Conservation (phyloP, 2,329 filamentous ascomycete species). For the Drechslerella stenobrocha region DNA sequence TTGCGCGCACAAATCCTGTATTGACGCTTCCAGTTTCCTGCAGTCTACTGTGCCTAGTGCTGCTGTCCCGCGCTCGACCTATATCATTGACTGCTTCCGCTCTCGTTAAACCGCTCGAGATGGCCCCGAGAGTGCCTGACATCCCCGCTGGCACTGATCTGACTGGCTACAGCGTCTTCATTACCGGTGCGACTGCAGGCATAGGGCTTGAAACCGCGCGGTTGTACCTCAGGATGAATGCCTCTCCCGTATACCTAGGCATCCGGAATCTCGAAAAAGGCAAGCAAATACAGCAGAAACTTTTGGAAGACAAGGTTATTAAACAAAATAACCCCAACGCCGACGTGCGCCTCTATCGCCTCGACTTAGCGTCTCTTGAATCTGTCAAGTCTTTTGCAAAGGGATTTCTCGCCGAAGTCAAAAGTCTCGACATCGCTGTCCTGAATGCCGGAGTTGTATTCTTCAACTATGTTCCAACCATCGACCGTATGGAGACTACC, state of each 20-base stretch:
- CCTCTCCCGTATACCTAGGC: constrained; percentile 51
- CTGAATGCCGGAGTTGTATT: constrained; percentile 51
- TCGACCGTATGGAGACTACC: constrained; percentile 60
- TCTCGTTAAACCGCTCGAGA: background rate
- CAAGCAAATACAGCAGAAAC: constrained; percentile 20
- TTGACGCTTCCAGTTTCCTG: no score
- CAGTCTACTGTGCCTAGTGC: no score
- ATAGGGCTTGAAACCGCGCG: constrained; percentile 52
- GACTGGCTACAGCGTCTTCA: constrained; percentile 51
- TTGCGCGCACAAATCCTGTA: no score
- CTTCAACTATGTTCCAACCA: constrained; percentile 28
- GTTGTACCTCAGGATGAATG: constrained; percentile 50
- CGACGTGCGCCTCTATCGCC: constrained; percentile 47
- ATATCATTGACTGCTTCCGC: background rate
- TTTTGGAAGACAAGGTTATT: constrained; percentile 4
- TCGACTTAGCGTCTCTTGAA: constrained; percentile 49
- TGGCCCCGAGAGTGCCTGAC: constrained; percentile 2
- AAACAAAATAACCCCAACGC: constrained; percentile 24
- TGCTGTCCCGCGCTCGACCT: background rate
- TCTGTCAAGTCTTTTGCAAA: constrained; percentile 51
- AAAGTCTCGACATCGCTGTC: constrained; percentile 51
- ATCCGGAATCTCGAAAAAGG: constrained; percentile 52
- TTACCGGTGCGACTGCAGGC: constrained; percentile 53
- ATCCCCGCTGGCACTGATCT: constrained; percentile 19
- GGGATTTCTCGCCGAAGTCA: constrained; percentile 45